These are phyloP conservation scores for Botrytis squamosa DNA, from an alignment of 2,329 filamentous ascomycete genomes.

Conservation along the genomic window DNA sequence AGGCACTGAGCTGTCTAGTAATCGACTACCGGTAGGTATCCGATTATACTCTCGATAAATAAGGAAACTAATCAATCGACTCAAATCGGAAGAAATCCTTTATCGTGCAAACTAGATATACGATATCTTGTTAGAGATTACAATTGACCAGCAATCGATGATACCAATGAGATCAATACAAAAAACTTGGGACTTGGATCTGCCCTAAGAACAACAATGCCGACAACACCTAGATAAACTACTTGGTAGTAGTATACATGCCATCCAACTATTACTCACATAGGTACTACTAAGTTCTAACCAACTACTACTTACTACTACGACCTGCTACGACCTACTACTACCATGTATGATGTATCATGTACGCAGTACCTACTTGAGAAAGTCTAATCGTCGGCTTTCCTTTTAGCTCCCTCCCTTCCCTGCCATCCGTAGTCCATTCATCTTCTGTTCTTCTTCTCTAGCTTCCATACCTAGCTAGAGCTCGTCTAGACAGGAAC, in stretches of 20 bases:
- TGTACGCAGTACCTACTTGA: neutral
- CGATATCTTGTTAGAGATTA: neutral
- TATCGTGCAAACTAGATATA: neutral
- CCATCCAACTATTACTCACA: constrained; percentile 1
- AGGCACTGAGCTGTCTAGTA: neutral
- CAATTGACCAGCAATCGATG: neutral
- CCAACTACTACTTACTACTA: neutral
- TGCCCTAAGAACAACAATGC: neutral
- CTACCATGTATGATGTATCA: neutral
- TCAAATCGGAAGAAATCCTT: neutral
- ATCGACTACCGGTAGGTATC: neutral
- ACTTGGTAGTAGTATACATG: neutral
- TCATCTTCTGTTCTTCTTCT: constrained; percentile 1
- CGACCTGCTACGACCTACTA: neutral
- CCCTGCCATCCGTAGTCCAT: constrained; percentile 2
- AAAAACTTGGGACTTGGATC: constrained; percentile 1
- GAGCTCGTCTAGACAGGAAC: neutral
- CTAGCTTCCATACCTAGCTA: constrained; percentile 14
- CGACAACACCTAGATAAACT: neutral
- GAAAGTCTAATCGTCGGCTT: constrained; percentile 1
- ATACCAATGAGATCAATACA: neutral
- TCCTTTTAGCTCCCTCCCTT: neutral
- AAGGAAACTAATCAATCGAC: neutral
- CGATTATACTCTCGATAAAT: neutral
- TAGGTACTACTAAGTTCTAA: neutral